Base-by-base conservation (phyloP, 345 rosid genomes). In the Linum usitatissimum region DNA sequence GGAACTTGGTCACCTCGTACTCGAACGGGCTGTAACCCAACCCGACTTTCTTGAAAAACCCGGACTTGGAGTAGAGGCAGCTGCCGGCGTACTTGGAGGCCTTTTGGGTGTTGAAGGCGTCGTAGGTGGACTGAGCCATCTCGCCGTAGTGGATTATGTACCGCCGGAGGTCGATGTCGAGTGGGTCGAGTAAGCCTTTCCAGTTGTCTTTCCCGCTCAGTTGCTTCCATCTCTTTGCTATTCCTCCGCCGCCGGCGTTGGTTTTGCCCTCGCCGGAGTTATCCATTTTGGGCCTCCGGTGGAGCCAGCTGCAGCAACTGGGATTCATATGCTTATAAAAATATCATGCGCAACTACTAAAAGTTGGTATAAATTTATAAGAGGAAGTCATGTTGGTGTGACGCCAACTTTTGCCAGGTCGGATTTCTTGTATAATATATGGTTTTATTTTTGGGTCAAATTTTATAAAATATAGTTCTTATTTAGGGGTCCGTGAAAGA, bases 111-210 rank as follows among this genome's bases (percentile, higher is more conserved):
- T 77, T 79, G 60, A 76, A 83, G 53, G 78, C 68, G 53, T 72
- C 65, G 4, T 71, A 64, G 7, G 64, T 61, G 3, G 82, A 78
- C 58, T 36, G 70, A 23, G 74, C 79, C 64, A 71, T 72, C 60
- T 83, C 79, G 3, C 80, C 78, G 7, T 83, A 83, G 73, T 80
- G 81, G 48, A 80, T 53, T 28, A 83, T 61, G 53, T 68, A 80
- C 14, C 68, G 67, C 60, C 84, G 82, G 38, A 78, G 77, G 65
- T 83, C 82, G 60, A 62, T 30, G 56, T 80, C 77, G 15, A 83
- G 76, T 42, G 87, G 84, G 53, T 74, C 61, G 61, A 83, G 70
- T 3, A 78, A 31, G 67, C 60, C 72, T 54, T 76, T 21, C 81
- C 83, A 78, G 15, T 78, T 64, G 20, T 57, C 60, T 14, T 34